Percentiles rank a stretch among this genome's conserved stretches.
These are phyloP conservation scores for Claviceps cyperi DNA, from an alignment of 2,329 filamentous ascomycete genomes.

Conservation along the genomic window DNA sequence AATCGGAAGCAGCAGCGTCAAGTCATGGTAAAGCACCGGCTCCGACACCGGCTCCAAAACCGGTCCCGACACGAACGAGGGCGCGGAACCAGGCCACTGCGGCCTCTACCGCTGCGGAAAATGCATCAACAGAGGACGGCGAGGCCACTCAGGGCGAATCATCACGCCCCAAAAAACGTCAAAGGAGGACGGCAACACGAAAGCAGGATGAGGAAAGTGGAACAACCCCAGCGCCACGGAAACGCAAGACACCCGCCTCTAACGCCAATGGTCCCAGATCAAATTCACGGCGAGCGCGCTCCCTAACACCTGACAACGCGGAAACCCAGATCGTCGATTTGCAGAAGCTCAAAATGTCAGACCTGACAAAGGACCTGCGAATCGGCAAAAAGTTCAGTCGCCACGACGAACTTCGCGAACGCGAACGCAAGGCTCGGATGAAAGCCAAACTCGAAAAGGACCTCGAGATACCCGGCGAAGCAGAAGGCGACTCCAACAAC, in stretches of 20 bases:
- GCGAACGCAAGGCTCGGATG: constrained; percentile 36
- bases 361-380: constrained; percentile 53
- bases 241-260: constrained; percentile 14
- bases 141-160: not conserved
- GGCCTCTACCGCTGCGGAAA: constrained; percentile 6
- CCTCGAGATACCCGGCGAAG: constrained; percentile 12
- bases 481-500: constrained; percentile 6
- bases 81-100: constrained; percentile 4
- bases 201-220: constrained; percentile 8
- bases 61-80: constrained; percentile 7
- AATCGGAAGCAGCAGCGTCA: too few relatives aligned
- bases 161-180: constrained; percentile 18
- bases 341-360: constrained; percentile 54
- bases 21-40: not conserved
- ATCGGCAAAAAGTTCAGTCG: constrained; percentile 64
- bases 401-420: constrained; percentile 56
- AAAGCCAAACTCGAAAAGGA: constrained; percentile 17
- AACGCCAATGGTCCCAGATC: constrained; percentile 11
- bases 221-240: constrained; percentile 11
- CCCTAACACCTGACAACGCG: constrained; percentile 47
- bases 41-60: constrained; percentile 3
- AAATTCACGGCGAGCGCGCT: constrained; percentile 24
- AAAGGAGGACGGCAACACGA: constrained; percentile 16
- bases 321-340: constrained; percentile 50
- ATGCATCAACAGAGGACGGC: constrained; percentile 5